phyloP scores from a whole-genome alignment of 345 rosid species.

The Salix brachista region DNA sequence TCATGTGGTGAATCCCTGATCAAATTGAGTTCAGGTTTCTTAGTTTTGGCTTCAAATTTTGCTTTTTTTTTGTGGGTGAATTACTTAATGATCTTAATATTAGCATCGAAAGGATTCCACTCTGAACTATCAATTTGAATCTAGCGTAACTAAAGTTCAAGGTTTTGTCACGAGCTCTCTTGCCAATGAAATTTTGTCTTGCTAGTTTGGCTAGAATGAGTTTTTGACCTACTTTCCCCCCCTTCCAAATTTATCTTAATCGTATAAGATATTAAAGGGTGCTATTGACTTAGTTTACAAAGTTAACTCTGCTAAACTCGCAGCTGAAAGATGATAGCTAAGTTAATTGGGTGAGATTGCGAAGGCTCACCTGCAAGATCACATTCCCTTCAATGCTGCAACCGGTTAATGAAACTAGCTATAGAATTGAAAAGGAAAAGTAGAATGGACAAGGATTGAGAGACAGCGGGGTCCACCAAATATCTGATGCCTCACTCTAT shows the following conservation, averaged over 20 bases:
- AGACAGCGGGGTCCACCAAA: slow-evolving; percentile 50
- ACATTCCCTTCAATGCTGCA: background rate
- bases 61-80: too few relatives aligned
- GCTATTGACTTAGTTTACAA: background rate
- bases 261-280: background rate
- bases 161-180: background rate
- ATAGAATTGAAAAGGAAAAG: background rate
- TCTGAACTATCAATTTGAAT: background rate
- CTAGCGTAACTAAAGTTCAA: background rate
- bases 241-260: background rate
- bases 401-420: background rate
- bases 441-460: slow-evolving; percentile 25
- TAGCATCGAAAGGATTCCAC: too few relatives aligned
- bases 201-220: too few relatives aligned
- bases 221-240: background rate
- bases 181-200: background rate
- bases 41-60: too few relatives aligned
- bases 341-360: slow-evolving; percentile 43
- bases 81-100: too few relatives aligned
- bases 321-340: background rate
- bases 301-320: background rate
- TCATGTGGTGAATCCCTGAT: too few relatives aligned
- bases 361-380: slow-evolving; percentile 28
- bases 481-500: slow-evolving; percentile 65
- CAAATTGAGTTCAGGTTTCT: too few relatives aligned